Base-by-base conservation (phyloP, 192 early-diverging fungal genomes). In the Backusella morwellensis region DNA sequence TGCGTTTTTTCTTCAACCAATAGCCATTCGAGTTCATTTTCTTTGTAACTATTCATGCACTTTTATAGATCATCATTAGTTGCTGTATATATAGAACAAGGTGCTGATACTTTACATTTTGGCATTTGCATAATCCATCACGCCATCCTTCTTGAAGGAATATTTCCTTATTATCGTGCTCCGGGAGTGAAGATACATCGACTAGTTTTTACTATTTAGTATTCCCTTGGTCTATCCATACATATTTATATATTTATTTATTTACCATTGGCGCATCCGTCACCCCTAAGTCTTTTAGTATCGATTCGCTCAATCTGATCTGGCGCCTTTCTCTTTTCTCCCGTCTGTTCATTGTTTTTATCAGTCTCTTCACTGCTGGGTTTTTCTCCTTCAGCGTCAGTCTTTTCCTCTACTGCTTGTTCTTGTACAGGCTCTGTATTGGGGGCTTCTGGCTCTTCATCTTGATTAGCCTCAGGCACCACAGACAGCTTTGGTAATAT, bases 131-230 rank as follows among this genome's bases (percentile, higher is more conserved):
- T 36, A 96, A 77, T 14, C 88, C 83, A 21, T 86, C 81, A n/a
- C 90, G 89, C 94, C 95, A 95, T 35, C 89, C 93, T 35, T 92
- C 88, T 11, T 78, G 78, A 70, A 91, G 86, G 79, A 94, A 95
- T 68, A 96, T 72, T 74, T 92, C 91, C 29, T 89, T 72, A 17
- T 85, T 80, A 52, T 90, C 84, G 21, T 81, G 66, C 8, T 76
- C 79, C 1, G 85, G 76, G 7, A 76, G 41, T 54, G 21, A 54
- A n/a, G 63, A 67, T 35, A 44, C 3, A 35, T 72, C 41, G 1
- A 72, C 70, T 72, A 6, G 19, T n/a, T 63, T 11, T 29, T 63
- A 63, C 11, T 40, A 40, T 40, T 40, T 12, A 40, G 38, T 9
- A 9, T 40, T 40, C 14, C 56, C 6, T 63, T 2, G 9, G 12